Evolutionary conservation across 345 rosid species (phyloP).

Genomic region (Limnanthes douglasii): DNA sequence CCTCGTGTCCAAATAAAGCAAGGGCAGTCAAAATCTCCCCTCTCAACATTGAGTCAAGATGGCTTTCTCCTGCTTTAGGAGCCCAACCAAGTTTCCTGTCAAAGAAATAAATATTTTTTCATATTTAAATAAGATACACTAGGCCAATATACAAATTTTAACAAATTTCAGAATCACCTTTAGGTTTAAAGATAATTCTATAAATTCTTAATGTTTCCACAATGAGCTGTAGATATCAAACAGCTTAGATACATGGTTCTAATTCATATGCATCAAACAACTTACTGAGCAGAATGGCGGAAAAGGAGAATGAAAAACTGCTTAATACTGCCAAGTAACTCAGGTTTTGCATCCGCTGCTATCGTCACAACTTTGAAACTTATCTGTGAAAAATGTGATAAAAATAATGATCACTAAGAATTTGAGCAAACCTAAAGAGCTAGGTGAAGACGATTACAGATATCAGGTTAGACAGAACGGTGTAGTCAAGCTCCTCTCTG

Average conservation of each 20-base stretch:
- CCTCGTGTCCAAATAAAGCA: conserved; percentile 53
- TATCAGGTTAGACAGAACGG: conserved; percentile 71
- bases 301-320: conserved; percentile 48
- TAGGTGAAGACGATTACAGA: conserved; percentile 30
- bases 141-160: no score
- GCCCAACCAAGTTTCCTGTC: conserved; percentile 91
- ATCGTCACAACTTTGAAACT: conserved; percentile 57
- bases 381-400: conserved; percentile 28
- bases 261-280: conserved; percentile 5
- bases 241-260: not conserved
- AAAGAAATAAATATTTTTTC: no score
- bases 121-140: no score
- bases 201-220: no score
- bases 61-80: conserved; percentile 75
- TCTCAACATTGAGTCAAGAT: conserved; percentile 84
- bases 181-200: no score
- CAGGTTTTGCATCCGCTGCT: conserved; percentile 58
- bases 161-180: no score
- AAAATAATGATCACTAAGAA: not conserved
- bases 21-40: conserved; percentile 84
- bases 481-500: conserved; percentile 68
- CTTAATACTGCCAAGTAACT: conserved; percentile 34
- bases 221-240: not conserved
- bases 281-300: conserved; percentile 62
- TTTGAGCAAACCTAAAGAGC: conserved; percentile 1